phyloP scores from a whole-genome alignment of 176 grass and related monocot genomes.

The Dendrocalamus sinicus region DNA sequence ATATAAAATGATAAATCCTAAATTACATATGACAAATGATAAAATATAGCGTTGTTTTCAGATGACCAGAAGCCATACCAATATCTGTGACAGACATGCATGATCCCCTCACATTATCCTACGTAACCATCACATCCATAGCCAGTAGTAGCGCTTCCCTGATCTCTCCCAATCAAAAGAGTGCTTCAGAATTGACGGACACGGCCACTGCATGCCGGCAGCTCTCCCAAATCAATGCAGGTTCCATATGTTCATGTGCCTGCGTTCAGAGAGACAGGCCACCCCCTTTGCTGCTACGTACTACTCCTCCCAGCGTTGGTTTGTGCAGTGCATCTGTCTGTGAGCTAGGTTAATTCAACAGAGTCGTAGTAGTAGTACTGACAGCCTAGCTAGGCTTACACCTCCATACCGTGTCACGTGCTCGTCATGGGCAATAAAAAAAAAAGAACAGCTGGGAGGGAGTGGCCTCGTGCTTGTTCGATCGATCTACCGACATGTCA shows the following conservation, averaged over 20 bases:
- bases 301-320: neutral
- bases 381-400: neutral
- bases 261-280: neutral
- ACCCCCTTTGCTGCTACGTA: neutral
- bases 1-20: no score
- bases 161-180: neutral
- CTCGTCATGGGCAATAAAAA: conserved; percentile 9
- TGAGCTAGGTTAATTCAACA: neutral
- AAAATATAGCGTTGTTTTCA: no score
- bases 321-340: neutral
- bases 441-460: neutral
- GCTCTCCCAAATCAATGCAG: neutral
- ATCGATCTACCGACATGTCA: conserved; percentile 15
- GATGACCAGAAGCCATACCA: neutral
- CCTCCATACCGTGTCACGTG: conserved; percentile 26
- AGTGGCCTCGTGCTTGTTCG: neutral
- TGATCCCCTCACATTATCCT: neutral
- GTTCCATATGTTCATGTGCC: neutral
- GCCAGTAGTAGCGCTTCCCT: neutral
- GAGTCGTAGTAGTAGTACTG: neutral
- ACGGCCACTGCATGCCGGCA: neutral
- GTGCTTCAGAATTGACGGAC: neutral
- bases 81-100: neutral
- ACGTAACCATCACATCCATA: neutral
- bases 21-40: no score